Evolutionary conservation across 805 yeast species (phyloP).

Genomic region (Wickerhamomyces kurtzmanii): DNA sequence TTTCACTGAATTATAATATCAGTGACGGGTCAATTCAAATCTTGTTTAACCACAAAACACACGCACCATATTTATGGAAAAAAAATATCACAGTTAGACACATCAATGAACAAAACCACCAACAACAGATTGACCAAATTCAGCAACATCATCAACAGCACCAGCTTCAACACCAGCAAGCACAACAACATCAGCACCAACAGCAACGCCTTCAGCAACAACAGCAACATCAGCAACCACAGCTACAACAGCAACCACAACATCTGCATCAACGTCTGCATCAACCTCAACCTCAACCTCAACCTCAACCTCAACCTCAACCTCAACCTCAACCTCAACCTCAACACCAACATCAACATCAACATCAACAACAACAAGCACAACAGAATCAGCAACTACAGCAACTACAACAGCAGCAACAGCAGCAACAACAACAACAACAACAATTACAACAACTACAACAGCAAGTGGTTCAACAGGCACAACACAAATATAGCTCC

Average conservation of each 20-base stretch:
- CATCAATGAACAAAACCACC: not conserved
- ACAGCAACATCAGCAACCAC: conserved; percentile 2
- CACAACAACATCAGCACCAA: not conserved
- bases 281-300: no score
- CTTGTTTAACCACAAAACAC: conserved; percentile 29
- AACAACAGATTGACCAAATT: not conserved
- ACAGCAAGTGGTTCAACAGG: no score
- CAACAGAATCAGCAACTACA: conserved; percentile 2
- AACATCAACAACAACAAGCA: conserved; percentile 1
- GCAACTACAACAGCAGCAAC: no score
- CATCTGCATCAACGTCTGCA: no score
- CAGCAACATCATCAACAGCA: no score
- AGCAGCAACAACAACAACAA: no score
- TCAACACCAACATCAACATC: not conserved
- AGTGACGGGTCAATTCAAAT: conserved; percentile 25
- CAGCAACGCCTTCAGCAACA: conserved; percentile 1
- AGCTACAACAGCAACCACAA: conserved; percentile 1
- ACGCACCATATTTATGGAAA: conserved; percentile 26
- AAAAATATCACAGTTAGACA: conserved; percentile 1
- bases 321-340: no score
- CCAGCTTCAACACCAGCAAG: not conserved
- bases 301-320: no score
- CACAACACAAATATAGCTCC: no score
- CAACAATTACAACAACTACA: no score
- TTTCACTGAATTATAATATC: conserved; percentile 27